Evolutionary conservation across 176 grass and related monocot genomes (phyloP), one percentile per base, ranked within the genome.

Genomic region (Rhipidocladum racemiflorum): DNA sequence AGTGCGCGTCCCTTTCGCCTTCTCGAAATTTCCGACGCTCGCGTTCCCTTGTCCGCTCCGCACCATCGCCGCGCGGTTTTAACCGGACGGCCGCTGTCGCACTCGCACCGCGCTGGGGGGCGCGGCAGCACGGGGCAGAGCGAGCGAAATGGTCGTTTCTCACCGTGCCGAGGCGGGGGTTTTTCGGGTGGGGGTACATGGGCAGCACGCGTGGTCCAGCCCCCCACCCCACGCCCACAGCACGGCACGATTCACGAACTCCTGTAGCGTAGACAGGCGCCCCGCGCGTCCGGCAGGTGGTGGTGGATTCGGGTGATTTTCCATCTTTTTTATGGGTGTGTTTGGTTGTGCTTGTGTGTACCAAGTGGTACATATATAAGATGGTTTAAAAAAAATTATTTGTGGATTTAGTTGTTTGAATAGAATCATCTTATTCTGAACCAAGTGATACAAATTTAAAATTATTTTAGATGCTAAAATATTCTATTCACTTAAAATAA

Each of bases 11-110:
- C 39, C 81, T 75, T 49, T 88, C 59, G 38, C 8, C 76, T 69
- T 85, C 70, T 85, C 76, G 76, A 75, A 62, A 69, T 54, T 44
- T 80, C 70, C 76, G 61, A 53, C 39, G 67, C 27, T 4, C 86
- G 4, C 61, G 23, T 42, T 45, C 29, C 43, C 55, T 59, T 66
- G 69, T 67, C 65, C 51, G 18, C 34, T 20, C 55, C 7, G 18
- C 34, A 27, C 66, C 7, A 35, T 29, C 73, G 14, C 28, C 46
- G 5, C 17, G 9, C 18, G 10, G 3, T 6, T 5, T 55, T 24
- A 36, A 69, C 74, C 42, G 21, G 50, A 7, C 29, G 16, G 13
- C 54, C 25, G 54, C 20, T 23, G 43, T 48, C 20, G 28, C 34
- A 14, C 9, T 48, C 12, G 28, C 34, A 6, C 21, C 28, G 28